These are phyloP conservation scores for Penicillium rolfsii DNA, from an alignment of 2,329 filamentous ascomycete species.

Conservation along the genomic window DNA sequence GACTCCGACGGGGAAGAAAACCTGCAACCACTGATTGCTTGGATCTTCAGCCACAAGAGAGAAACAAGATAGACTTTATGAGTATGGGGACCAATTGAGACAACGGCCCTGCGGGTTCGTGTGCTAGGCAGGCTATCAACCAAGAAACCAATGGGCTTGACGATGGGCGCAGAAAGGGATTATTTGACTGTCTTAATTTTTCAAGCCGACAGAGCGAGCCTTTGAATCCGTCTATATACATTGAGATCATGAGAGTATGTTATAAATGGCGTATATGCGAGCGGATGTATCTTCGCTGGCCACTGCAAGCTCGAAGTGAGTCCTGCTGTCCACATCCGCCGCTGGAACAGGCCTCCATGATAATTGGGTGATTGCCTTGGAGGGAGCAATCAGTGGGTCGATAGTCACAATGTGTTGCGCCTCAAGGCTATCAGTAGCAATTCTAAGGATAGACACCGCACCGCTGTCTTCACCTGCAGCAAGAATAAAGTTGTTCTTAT, in stretches of 20 bases:
- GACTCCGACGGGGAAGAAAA: background rate
- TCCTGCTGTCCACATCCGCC: conserved; percentile 17
- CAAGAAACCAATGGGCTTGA: background rate
- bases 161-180: too few species aligned
- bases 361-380: conserved; percentile 68
- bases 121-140: background rate
- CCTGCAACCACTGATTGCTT: background rate
- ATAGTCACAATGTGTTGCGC: conserved; percentile 36
- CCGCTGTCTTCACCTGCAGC: conserved; percentile 55
- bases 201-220: background rate
- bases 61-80: background rate
- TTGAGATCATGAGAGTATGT: conserved; percentile 32
- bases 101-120: background rate
- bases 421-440: conserved; percentile 39
- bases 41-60: background rate
- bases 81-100: background rate
- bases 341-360: conserved; percentile 64
- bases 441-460: conserved; percentile 46
- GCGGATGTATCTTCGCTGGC: conserved; percentile 52
- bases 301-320: conserved; percentile 45
- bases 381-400: conserved; percentile 55
- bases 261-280: conserved; percentile 44
- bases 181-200: background rate
- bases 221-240: conserved; percentile 20
- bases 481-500: conserved; percentile 41